phyloP scores from a whole-genome alignment of 192 early-diverging fungal species.

The Gigaspora rosea region DNA sequence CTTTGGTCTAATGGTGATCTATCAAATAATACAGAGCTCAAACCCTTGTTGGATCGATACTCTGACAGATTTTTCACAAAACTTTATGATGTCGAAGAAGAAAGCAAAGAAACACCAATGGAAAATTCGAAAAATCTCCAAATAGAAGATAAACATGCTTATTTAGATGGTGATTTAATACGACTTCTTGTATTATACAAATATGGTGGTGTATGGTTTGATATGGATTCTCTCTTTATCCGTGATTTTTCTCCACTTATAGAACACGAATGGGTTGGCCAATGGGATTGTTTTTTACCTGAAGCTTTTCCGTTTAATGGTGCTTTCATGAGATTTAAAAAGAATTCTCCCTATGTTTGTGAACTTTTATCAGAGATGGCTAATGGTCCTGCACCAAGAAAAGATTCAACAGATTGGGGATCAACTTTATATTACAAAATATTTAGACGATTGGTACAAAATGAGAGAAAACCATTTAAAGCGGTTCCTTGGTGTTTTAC shows the following conservation, averaged over 20 bases:
- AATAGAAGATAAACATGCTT: slow-evolving; percentile 41
- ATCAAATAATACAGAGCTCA: slow-evolving; percentile 17
- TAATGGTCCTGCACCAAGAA: slow-evolving; percentile 39
- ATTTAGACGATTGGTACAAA: slow-evolving; percentile 41
- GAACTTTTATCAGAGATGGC: slow-evolving; percentile 46
- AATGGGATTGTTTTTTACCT: slow-evolving; percentile 52
- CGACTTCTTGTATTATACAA: slow-evolving; percentile 45
- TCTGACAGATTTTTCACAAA: slow-evolving; percentile 33
- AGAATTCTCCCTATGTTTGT: slow-evolving; percentile 49
- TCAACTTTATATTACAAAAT: slow-evolving; percentile 43
- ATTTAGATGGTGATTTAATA: slow-evolving; percentile 48
- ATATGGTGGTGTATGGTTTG: slow-evolving; percentile 54
- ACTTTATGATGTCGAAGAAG: slow-evolving; percentile 33
- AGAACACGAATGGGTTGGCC: slow-evolving; percentile 47
- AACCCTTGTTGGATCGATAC: slow-evolving; percentile 34
- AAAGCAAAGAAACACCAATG: slow-evolving; percentile 39
- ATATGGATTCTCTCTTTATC: slow-evolving; percentile 50
- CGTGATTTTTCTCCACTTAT: slow-evolving; percentile 45
- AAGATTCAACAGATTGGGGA: slow-evolving; percentile 46
- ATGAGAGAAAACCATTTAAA: slow-evolving; percentile 41
- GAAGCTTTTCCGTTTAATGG: slow-evolving; percentile 46
- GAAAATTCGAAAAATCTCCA: slow-evolving; percentile 38
- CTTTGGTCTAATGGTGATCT: slow-evolving; percentile 51
- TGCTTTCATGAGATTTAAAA: slow-evolving; percentile 47
- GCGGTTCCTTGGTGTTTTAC: slow-evolving; percentile 51